Evolutionary conservation across 768 basidiomycete genomes (phyloP), one percentile per base, ranked within the genome.

Genomic region (Lactarius akahatsu): DNA sequence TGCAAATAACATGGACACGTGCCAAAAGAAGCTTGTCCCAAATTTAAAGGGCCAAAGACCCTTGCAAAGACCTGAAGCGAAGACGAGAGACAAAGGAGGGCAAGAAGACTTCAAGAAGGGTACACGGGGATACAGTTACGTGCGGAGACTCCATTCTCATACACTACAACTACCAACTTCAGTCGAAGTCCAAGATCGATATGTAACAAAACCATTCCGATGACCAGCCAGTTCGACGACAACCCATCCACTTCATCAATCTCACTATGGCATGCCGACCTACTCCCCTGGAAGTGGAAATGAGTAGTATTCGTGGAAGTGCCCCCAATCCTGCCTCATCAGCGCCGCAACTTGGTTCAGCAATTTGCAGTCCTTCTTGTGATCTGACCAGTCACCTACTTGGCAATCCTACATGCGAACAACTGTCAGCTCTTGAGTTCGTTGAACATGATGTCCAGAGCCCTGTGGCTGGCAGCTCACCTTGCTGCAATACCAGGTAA

Each of bases 331-430:
- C 23, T 23, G 47, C 47, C 47, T 50, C 47, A 50, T 50, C 23
- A 50, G n/a, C 11, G 47, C n/a, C 11, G 47, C 47, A n/a, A 50
- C 23, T 50, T 50, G 47, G 23, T 23, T 23, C 9, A 50, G 47
- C 47, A 50, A 50, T 50, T 50, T 50, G 47, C 47, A 50, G 3
- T 50, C 47, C 47, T 50, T 50, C 47, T 50, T 50, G 47, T 50
- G 47, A 23, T 50, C 11, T 10, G 47, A 50, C 47, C 47, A 50
- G 23, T 50, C 47, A 23, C 23, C 23, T 23, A 23, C 47, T 23
- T 50, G 47, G n/a, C 47, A 50, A 23, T 50, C 47, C 47, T 50
- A 23, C 47, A 11, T 23, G n/a, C 9, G n/a, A 47, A 23, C 10
- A 23, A 23, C n/a, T 4, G n/a, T 47, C 45, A 47, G n/a, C 45